These are phyloP conservation scores for Spergularia bocconei DNA, from an alignment of 148 eudicot species.

Conservation along the genomic window DNA sequence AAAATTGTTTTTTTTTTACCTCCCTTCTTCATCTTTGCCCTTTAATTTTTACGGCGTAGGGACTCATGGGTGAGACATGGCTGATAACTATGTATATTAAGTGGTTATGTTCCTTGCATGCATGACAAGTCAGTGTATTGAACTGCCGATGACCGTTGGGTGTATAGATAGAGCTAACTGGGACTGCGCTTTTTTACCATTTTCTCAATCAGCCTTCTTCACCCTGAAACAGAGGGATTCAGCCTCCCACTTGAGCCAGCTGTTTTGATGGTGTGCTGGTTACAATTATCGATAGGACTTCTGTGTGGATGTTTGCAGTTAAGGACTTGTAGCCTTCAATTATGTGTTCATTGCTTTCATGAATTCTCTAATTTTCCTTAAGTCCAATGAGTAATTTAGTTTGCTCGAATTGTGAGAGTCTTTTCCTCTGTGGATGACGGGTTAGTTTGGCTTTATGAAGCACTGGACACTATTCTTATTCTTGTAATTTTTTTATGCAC, in stretches of 20 bases:
- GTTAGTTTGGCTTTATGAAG: background rate
- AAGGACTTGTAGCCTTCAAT: background rate
- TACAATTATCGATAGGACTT: background rate
- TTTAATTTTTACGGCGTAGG: background rate
- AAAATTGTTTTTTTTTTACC: background rate
- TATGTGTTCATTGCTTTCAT: background rate
- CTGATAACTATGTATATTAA: background rate
- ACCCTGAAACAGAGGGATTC: background rate
- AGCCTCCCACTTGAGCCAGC: background rate
- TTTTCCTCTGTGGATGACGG: constrained; percentile 1
- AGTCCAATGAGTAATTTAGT: background rate
- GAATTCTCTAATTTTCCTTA: background rate
- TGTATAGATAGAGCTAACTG: constrained; percentile 4
- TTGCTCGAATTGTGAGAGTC: background rate
- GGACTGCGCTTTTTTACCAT: background rate
- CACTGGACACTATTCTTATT: background rate
- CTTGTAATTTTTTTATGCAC: background rate
- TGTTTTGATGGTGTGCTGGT: background rate
- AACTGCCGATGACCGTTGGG: background rate
- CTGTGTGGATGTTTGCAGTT: background rate
- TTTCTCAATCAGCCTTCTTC: background rate
- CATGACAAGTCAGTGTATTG: background rate
- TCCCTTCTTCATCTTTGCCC: background rate
- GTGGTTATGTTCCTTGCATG: background rate
- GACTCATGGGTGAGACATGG: background rate